A percentile compares a stretch with the other conserved stretches of the same genome.
Evolutionary conservation across 2,329 filamentous ascomycete species (phyloP).

Genomic region (Xylaria multiplex): DNA sequence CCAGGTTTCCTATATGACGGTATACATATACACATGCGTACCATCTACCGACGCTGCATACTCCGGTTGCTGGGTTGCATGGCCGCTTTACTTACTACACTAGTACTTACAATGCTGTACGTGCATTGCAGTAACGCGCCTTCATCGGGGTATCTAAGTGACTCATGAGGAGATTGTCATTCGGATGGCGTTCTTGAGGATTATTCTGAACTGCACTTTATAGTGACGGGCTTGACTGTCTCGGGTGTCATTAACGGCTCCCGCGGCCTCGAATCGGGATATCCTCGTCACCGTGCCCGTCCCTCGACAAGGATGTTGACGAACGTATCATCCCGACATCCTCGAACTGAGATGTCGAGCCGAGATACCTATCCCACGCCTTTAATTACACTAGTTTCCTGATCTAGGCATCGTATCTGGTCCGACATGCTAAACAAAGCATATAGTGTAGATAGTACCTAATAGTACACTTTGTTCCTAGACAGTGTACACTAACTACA

Average conservation of each 20-base stretch:
- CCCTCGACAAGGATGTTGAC: not conserved
- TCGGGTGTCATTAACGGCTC: not conserved
- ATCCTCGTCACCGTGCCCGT: not conserved
- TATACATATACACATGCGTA: constrained; percentile 9
- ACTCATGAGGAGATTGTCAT: constrained; percentile 13
- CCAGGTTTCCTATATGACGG: constrained; percentile 14
- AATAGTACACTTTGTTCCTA: not conserved
- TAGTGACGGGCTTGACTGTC: constrained; percentile 4
- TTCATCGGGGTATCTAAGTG: constrained; percentile 7
- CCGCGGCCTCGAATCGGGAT: not conserved
- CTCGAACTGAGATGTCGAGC: not conserved
- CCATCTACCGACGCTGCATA: constrained; percentile 10
- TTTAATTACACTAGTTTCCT: not conserved
- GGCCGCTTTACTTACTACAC: not conserved
- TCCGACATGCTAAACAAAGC: not conserved
- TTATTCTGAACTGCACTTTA: constrained; percentile 6
- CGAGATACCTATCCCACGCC: not conserved
- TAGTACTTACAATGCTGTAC: constrained; percentile 1
- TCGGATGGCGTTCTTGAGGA: not conserved
- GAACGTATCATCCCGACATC: constrained; percentile 3
- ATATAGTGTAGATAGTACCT: too few relatives aligned
- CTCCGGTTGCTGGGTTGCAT: constrained; percentile 7
- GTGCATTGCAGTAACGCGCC: constrained; percentile 1
- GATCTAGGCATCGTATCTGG: not conserved
- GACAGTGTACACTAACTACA: not conserved